Percentiles rank a stretch among this genome's conserved stretches.
phyloP scores from a whole-genome alignment of 331 rosid species.

The Spiraea crenata region DNA sequence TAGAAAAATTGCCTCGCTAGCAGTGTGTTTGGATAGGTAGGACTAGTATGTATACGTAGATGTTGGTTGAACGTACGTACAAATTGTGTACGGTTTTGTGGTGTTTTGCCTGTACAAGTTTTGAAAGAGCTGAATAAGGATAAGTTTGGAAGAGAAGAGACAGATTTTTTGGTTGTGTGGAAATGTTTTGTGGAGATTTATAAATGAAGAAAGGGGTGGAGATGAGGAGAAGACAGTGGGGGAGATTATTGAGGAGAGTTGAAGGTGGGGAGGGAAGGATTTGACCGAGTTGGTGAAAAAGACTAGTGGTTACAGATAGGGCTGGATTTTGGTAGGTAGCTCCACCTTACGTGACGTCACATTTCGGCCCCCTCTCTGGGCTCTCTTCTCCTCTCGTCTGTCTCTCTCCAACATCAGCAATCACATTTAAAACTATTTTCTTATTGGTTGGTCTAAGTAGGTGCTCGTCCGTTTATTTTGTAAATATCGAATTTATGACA shows the following conservation, averaged over 20 bases:
- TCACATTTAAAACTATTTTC: not conserved
- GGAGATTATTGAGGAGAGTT: constrained; percentile 5
- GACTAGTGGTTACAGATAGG: constrained; percentile 48
- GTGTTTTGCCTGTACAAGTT: constrained; percentile 10
- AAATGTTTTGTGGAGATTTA: constrained; percentile 5
- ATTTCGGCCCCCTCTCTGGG: constrained; percentile 19
- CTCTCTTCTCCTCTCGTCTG: not conserved
- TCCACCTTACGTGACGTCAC: constrained; percentile 31
- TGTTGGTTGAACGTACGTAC: too few relatives aligned
- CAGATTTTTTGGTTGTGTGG: constrained; percentile 11
- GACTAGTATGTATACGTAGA: not conserved
- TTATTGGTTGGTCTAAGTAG: not conserved
- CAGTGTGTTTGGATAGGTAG: constrained; percentile 23
- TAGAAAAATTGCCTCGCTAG: not conserved
- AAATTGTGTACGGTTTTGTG: not conserved
- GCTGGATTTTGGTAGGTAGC: constrained; percentile 49
- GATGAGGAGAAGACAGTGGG: constrained; percentile 3
- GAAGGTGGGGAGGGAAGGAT: constrained; percentile 26
- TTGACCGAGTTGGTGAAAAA: constrained; percentile 61
- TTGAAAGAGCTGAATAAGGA: constrained; percentile 11
- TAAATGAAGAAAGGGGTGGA: not conserved
- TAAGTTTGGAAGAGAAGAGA: not conserved
- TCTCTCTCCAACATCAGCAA: not conserved
- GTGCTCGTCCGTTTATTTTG: too few relatives aligned
- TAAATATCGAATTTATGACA: too few relatives aligned